phyloP scores from a whole-genome alignment of 306 rosid genomes.

The Gastrolobium bilobum region DNA sequence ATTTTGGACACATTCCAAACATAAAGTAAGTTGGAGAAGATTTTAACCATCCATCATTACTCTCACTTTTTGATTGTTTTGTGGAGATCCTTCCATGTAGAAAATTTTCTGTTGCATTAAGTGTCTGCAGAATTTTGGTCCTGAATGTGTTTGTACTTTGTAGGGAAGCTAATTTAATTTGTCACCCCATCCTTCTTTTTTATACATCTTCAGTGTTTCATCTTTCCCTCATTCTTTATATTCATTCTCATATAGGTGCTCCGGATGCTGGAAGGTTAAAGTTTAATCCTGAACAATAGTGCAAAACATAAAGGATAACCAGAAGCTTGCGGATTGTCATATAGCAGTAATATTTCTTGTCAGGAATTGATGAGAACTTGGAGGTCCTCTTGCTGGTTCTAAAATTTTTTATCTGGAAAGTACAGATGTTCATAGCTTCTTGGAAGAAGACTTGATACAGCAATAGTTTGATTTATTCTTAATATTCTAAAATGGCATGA shows the following conservation, averaged over 20 bases:
- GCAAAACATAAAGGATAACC: too few species aligned
- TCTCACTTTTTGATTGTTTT: too few species aligned
- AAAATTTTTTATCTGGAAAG: background rate
- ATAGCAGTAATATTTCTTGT: background rate
- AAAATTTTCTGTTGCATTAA: too few species aligned
- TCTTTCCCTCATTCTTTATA: constrained; percentile 21
- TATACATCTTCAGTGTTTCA: background rate
- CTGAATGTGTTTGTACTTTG: too few species aligned
- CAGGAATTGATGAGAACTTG: background rate
- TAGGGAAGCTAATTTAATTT: too few species aligned
- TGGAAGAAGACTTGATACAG: background rate
- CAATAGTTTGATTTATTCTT: background rate
- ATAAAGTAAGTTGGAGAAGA: too few species aligned
- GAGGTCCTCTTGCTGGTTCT: background rate
- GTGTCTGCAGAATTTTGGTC: too few species aligned
- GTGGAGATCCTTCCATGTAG: too few species aligned
- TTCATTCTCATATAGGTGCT: constrained; percentile 68
- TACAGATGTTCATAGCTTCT: background rate
- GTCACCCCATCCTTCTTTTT: too few species aligned
- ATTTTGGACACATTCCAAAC: too few species aligned
- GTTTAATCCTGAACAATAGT: too few species aligned
- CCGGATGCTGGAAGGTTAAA: constrained; percentile 79
- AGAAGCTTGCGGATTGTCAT: background rate
- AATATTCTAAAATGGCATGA: background rate
- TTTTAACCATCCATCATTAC: too few species aligned